Evolutionary conservation across 108 stramenopile genomes (phyloP), one percentile per base, ranked within the genome.

Genomic region (Nitzschia sp.): DNA sequence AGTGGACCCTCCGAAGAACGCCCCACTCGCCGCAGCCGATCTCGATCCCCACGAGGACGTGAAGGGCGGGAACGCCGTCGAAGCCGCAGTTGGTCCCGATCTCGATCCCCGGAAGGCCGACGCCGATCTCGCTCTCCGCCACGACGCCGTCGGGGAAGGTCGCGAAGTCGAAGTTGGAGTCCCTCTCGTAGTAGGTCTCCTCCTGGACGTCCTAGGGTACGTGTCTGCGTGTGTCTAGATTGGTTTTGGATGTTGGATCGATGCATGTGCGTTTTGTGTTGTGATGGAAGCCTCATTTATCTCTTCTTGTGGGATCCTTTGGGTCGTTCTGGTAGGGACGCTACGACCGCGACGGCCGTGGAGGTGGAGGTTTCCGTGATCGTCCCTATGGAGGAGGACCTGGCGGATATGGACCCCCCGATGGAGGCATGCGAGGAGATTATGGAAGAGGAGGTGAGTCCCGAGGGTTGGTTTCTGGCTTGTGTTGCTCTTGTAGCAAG

Each of bases 141-240:
- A 26, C 48, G 52, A 39, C 15, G 22, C 29, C 38, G 64, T 10
- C 57, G 72, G 17, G 59, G 79, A 42, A 57, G 72, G 11, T 70
- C 71, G 7, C 73, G 80, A 19, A 75, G 75, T 59, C 62, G 69
- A 21, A 65, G 71, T 39, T 44, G 24, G 19, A 68, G 74, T n/a
- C 26, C 73, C 44, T 78, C 82, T 24, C 62, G 82, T 8, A 83
- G 82, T 58, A 70, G 72, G 21, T 80, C 79, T n/a, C 74, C 69
- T 34, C 74, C 22, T 22, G 29, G 29, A 34, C 29, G 43, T 5
- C 51, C 74, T 6, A 38, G 67, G 21, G 70, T 71, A 52, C 62
- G 76, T 71, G 0, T 7, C n/a, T 58, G n/a, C 3, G 53, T 55
- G 1, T 55, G 22, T 24, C 5, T 3, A 1, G 29, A 34, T 34